These are phyloP conservation scores for Quillaja saponaria DNA, from an alignment of 306 rosid genomes.

Conservation along the genomic window DNA sequence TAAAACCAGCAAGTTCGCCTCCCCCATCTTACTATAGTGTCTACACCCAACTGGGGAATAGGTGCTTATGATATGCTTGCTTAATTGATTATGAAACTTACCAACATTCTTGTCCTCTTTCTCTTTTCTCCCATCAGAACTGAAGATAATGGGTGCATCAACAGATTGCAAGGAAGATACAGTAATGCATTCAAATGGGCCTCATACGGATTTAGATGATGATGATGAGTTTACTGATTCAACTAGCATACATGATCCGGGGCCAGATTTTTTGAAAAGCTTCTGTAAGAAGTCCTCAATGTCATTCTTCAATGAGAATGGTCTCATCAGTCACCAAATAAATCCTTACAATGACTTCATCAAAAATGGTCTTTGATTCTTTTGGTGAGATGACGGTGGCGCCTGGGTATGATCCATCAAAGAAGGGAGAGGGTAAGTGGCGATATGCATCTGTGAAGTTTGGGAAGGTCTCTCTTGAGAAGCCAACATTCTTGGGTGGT, in stretches of 20 bases:
- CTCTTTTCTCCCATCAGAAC: too few species aligned
- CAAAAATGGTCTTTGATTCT: constrained; percentile 51
- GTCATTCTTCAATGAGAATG: constrained; percentile 43
- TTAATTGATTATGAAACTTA: too few species aligned
- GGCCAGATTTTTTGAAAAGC: constrained; percentile 30
- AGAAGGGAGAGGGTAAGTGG: constrained; percentile 72
- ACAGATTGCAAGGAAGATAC: too few species aligned
- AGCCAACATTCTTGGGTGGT: constrained; percentile 78
- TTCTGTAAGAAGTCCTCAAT: constrained; percentile 51
- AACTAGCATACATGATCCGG: constrained; percentile 31
- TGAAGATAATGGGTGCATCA: too few species aligned
- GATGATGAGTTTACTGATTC: too few species aligned
- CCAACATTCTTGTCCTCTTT: too few species aligned
- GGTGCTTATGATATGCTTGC: too few species aligned
- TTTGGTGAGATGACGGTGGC: constrained; percentile 68
- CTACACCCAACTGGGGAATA: too few species aligned
- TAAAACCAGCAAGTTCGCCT: too few species aligned
- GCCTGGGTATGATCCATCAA: constrained; percentile 85
- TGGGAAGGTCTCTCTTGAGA: constrained; percentile 66
- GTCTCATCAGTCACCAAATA: constrained; percentile 60
- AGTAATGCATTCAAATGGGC: too few species aligned
- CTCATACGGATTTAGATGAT: too few species aligned
- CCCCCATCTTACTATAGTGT: too few species aligned
- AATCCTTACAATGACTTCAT: constrained; percentile 63
- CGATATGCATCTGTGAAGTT: constrained; percentile 70